phyloP scores from a whole-genome alignment of 345 rosid genomes.

The Eucalyptus melliodora region DNA sequence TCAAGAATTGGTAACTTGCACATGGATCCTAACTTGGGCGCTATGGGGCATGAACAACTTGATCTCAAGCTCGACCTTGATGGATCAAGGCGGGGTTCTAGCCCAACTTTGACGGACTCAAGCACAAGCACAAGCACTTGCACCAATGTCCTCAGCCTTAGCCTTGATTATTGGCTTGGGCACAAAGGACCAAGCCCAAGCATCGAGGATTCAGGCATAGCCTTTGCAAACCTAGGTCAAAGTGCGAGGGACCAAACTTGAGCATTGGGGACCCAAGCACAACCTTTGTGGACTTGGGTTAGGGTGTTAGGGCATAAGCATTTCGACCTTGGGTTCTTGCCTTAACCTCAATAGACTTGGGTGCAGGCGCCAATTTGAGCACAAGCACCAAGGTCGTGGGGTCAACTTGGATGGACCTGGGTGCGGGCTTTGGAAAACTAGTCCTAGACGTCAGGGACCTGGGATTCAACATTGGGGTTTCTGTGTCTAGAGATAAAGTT shows the following conservation, averaged over 20 bases:
- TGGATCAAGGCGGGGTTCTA: background rate
- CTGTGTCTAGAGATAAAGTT: background rate
- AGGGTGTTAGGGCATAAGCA: background rate
- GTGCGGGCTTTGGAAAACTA: background rate
- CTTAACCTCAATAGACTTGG: background rate
- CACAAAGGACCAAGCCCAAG: background rate
- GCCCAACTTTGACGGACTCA: background rate
- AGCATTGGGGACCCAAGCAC: background rate
- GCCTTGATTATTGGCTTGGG: background rate
- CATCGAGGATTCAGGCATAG: background rate
- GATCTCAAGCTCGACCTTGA: too few species aligned
- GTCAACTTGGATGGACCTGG: background rate
- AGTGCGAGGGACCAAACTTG: background rate
- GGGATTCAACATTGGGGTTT: background rate
- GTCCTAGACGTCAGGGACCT: background rate
- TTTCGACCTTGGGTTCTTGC: fast-evolving
- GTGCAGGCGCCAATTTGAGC: fast-evolving
- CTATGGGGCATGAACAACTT: too few species aligned
- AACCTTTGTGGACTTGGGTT: background rate
- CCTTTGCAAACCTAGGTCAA: background rate
- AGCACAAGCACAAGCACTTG: background rate
- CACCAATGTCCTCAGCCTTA: background rate
- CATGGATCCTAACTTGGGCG: too few species aligned
- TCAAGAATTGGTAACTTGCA: too few species aligned
- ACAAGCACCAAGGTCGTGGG: too few species aligned